These are phyloP conservation scores for Termitomyces heimii DNA, from an alignment of 768 basidiomycete genomes.

Conservation along the genomic window DNA sequence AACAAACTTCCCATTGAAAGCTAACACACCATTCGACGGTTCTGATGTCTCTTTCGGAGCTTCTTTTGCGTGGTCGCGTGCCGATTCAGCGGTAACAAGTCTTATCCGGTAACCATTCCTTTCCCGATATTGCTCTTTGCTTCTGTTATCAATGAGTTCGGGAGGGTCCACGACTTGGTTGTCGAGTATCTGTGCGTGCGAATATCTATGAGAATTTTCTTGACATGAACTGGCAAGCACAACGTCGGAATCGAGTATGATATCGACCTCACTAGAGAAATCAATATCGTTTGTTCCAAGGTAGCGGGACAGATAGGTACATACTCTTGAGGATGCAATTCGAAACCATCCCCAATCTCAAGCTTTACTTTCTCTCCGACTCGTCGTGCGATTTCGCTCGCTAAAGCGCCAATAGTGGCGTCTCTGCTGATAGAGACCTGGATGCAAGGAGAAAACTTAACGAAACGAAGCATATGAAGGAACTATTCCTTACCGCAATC, in stretches of 20 bases:
- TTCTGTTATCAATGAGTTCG: neutral
- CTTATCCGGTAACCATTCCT: neutral
- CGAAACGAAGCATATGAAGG: neutral
- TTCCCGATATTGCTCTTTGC: neutral
- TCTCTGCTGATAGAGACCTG: neutral
- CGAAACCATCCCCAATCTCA: neutral
- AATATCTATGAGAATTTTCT: neutral
- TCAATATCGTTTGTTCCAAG: neutral
- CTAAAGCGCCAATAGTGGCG: neutral
- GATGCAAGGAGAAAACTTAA: neutral
- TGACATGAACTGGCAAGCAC: neutral
- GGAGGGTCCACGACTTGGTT: neutral
- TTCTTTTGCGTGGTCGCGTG: neutral
- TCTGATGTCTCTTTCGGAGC: neutral
- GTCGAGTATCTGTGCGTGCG: neutral
- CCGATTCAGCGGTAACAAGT: neutral
- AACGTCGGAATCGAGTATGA: neutral
- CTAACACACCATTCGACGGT: neutral
- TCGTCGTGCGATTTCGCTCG: neutral
- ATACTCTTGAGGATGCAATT: neutral
- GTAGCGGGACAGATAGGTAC: neutral
- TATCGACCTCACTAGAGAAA: neutral
- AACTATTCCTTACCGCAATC: neutral
- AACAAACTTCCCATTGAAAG: neutral
- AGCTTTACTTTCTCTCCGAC: neutral